Evolutionary conservation across 768 basidiomycete species (phyloP).

Genomic region (Boletus sp.): DNA sequence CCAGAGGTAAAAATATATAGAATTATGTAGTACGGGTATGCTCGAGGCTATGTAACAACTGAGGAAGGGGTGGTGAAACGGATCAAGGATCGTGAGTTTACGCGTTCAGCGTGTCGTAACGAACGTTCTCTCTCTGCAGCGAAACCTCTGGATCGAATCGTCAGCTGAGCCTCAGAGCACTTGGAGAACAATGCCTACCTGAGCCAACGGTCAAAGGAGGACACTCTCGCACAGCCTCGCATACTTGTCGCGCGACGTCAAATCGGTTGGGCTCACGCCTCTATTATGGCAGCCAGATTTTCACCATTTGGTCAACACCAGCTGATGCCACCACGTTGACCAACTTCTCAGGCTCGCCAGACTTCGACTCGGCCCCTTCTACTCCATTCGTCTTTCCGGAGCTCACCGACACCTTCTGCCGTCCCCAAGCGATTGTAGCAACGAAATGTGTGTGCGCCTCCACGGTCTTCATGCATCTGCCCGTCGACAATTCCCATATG

Average conservation of each 20-base stretch:
- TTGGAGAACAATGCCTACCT: conserved; percentile 12
- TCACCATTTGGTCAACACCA: conserved; percentile 65
- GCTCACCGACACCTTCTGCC: conserved; percentile 46
- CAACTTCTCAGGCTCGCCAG: conserved; percentile 49
- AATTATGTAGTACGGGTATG: conserved; percentile 38
- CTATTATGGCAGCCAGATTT: conserved; percentile 61
- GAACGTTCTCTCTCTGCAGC: conserved; percentile 13
- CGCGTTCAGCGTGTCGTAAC: conserved; percentile 28
- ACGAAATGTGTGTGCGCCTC: conserved; percentile 89
- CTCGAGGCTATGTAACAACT: conserved; percentile 21
- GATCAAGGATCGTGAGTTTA: conserved; percentile 33
- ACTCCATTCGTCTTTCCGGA: conserved; percentile 38
- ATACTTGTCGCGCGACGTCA: conserved; percentile 7
- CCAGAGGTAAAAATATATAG: conserved; percentile 16
- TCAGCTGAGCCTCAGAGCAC: conserved; percentile 8
- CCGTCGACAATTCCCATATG: conserved; percentile 85
- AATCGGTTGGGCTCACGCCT: neutral
- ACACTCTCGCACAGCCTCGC: conserved; percentile 13
- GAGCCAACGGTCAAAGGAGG: conserved; percentile 11
- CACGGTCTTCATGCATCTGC: conserved; percentile 81
- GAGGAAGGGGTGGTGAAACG: conserved; percentile 8
- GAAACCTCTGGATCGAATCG: conserved; percentile 1
- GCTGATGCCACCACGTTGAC: conserved; percentile 71
- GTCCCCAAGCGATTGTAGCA: conserved; percentile 78
- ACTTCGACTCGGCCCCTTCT: conserved; percentile 33